Base-by-base conservation (phyloP, 495 filamentous ascomycete genomes). In the Daldinia bambusicola region DNA sequence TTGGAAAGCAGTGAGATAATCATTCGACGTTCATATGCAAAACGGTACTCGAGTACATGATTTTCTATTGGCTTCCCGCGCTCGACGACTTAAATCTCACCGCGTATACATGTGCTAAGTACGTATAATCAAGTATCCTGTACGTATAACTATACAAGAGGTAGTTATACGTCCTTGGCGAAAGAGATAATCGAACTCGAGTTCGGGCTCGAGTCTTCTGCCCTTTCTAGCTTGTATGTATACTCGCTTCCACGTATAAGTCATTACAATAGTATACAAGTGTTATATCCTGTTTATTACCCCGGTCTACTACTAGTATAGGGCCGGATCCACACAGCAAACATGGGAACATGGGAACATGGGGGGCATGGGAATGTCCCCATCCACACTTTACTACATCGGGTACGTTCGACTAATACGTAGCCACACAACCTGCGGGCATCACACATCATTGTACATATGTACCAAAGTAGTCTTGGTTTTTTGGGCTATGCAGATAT, bases 361-460 rank as follows among this genome's bases (percentile, higher is more conserved):
- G n/a, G n/a, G n/a, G n/a, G n/a, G n/a, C n/a, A n/a, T 26, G 1
- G 1, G 26, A 26, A 56, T 26, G 26, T 59, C 26, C 48, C 55
- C 38, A 72, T 67, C 63, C 70, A 69, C 61, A 66, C 43, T 55
- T 55, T 14, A 26, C 37, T 3, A 32, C 34, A 26, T 26, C 3
- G 26, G 32, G 53, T 64, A 72, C 60, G 52, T 61, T 51, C n/a
- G 34, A 20, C 43, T 55, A 58, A 32, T 37, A 69, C 64, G 61
- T 74, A 74, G 55, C 66, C 67, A 77, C 67, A 66, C 69, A 26
- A 26, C 26, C 26, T 26, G 26, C 26, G 3, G 26, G 26, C 26
- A 65, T 70, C 74, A 67, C 67, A 66, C 72, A 65, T 70, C 74
- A 67, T 71, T 75, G 71, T 74, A 76, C 74, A 76, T 70, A 57